Evolutionary conservation across 1,139 yeast genomes (phyloP), one percentile per base, ranked within the genome.

Genomic region (Debaryomyces robertsiae): DNA sequence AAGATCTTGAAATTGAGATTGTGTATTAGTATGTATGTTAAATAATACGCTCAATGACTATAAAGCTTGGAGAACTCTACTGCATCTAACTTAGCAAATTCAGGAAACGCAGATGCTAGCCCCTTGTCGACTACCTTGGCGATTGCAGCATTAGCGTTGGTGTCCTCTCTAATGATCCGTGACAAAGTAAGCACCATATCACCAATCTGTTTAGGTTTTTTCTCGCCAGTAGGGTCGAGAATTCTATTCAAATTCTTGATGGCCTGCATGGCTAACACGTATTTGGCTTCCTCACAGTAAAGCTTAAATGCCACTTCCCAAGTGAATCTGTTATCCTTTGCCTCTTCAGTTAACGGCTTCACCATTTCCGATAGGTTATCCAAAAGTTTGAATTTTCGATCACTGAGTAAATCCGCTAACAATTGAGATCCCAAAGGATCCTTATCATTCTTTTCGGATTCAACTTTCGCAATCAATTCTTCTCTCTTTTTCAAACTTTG

Each of bases 371-470:
- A 61, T 36, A 72, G 55, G 29, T 59, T 54, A 13, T 63, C 69
- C 37, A 69, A 57, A 14, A 69, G 49, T 33, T 58, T 58, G 16
- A 60, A 54, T 33, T 60, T 49, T 36, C 48, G 45, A 43, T 59
- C 53, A 42, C 54, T 46, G 19, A 45, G 39, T 45, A 67, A 52
- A 30, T 61, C 67, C n/a, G 54, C 48, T 35, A 73, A 52, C 11
- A 69, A 45, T 28, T 63, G 61, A n/a, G 63, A 57, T 6, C 82
- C 83, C 39, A 78, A 62, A 2, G 79, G 73, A 56, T 79, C 83
- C 9, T 56, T 48, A 48, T 77, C 82, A 13, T 73, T 66, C 40
- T 70, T 65, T 46, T 60, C 73, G 30, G 74, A 65, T 50, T 67
- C 74, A 24, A 73, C 77, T 40, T 61, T 64, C 7, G 69, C 61